These are phyloP conservation scores for Ceratobasidium sp. DNA, from an alignment of 1,284 basidiomycete species.

Conservation along the genomic window DNA sequence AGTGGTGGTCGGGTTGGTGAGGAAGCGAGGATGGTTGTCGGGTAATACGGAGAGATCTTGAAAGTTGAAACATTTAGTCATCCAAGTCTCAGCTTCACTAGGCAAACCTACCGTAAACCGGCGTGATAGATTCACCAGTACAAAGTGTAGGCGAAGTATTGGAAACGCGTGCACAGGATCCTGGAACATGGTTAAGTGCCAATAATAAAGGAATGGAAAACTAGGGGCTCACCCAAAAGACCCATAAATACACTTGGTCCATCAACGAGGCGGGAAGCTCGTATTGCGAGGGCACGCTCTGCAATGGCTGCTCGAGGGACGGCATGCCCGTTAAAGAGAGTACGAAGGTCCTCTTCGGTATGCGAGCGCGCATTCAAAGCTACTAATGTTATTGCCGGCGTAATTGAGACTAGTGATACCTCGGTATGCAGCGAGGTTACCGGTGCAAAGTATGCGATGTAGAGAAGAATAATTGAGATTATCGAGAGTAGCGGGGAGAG, in stretches of 20 bases:
- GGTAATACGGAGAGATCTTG: constrained; percentile 70
- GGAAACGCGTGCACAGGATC: constrained; percentile 67
- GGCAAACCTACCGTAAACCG: constrained; percentile 53
- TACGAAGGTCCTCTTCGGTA: constrained; percentile 44
- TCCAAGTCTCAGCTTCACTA: constrained; percentile 2
- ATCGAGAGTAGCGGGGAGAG: constrained; percentile 70
- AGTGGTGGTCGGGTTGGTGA: constrained; percentile 66
- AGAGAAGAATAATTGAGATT: constrained; percentile 65
- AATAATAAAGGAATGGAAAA: neutral
- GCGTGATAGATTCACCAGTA: constrained; percentile 61
- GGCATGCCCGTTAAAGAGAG: constrained; percentile 21
- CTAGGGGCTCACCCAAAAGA: constrained; percentile 59
- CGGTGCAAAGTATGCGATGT: constrained; percentile 72
- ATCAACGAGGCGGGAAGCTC: constrained; percentile 55
- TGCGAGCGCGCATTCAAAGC: constrained; percentile 46
- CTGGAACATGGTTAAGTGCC: constrained; percentile 49
- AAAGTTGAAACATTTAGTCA: constrained; percentile 22
- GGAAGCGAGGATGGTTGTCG: constrained; percentile 59
- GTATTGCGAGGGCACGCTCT: constrained; percentile 17
- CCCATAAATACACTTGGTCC: constrained; percentile 74
- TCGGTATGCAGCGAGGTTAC: constrained; percentile 62
- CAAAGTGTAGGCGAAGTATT: constrained; percentile 62
- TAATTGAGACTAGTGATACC: constrained; percentile 69
- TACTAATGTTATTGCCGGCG: constrained; percentile 57
- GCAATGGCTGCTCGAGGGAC: constrained; percentile 35